Percentiles rank a stretch among this genome's conserved stretches.
These are phyloP conservation scores for Aureobasidium sp. DNA, from an alignment of 2,329 filamentous ascomycete genomes.

Conservation along the genomic window DNA sequence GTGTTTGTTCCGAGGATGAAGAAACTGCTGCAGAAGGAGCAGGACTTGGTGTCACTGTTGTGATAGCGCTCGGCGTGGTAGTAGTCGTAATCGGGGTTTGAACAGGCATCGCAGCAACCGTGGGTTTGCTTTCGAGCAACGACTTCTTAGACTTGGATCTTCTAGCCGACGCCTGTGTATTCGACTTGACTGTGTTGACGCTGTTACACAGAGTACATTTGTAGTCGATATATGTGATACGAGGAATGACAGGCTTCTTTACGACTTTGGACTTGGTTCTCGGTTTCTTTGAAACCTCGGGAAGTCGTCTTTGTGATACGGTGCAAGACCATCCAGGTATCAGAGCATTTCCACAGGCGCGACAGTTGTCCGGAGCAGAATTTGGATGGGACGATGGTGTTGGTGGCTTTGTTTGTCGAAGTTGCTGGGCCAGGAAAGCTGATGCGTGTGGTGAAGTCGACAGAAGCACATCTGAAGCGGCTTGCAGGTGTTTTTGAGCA, in stretches of 20 bases:
- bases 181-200: not conserved
- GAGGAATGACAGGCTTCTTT: conserved; percentile 5
- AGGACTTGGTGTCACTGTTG: not conserved
- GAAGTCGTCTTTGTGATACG: conserved; percentile 18
- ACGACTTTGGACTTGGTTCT: conserved; percentile 10
- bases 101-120: too few species aligned
- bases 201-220: conserved; percentile 10
- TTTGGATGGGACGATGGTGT: not conserved
- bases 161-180: not conserved
- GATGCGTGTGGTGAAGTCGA: conserved; percentile 20
- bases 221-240: conserved; percentile 5
- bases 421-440: conserved; percentile 21
- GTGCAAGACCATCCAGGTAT: conserved; percentile 40
- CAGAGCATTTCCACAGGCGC: conserved; percentile 41
- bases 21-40: not conserved
- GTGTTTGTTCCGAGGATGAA: not conserved
- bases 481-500: conserved; percentile 15
- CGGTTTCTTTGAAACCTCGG: not conserved
- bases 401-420: not conserved
- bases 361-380: conserved; percentile 27
- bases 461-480: conserved; percentile 12
- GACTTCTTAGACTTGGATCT: not conserved
- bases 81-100: not conserved
- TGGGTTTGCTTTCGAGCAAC: not conserved
- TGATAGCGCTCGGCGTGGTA: not conserved